A percentile compares a stretch with the other conserved stretches of the same genome.
These are phyloP conservation scores for Glaciozyma martinii DNA, from an alignment of 768 basidiomycete species.

Conservation along the genomic window DNA sequence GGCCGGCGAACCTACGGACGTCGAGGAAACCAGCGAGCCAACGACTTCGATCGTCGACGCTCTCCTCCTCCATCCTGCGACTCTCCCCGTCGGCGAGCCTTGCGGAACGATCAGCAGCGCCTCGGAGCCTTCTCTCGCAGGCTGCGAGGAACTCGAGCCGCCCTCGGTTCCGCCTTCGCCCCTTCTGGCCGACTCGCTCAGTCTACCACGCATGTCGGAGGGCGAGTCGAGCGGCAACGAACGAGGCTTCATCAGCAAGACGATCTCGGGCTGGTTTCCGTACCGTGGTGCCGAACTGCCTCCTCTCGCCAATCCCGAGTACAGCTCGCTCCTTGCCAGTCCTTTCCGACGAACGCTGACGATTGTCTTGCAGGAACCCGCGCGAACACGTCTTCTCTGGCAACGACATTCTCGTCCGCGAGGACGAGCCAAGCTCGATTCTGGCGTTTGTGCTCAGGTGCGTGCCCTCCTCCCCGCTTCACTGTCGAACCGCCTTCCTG, in stretches of 20 bases:
- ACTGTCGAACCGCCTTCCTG: background rate
- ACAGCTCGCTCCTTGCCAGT: conserved; percentile 50
- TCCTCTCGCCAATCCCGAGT: conserved; percentile 49
- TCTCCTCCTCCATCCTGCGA: conserved; percentile 37
- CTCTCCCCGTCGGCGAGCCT: background rate
- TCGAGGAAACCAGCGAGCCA: background rate
- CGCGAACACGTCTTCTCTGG: conserved; percentile 86
- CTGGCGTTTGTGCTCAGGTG: conserved; percentile 88
- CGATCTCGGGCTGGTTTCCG: conserved; percentile 74
- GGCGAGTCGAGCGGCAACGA: conserved; percentile 51
- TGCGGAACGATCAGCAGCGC: background rate
- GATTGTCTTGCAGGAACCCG: conserved; percentile 29
- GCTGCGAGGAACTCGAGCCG: background rate
- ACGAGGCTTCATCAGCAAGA: conserved; percentile 67
- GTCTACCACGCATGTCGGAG: conserved; percentile 33
- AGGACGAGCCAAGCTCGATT: conserved; percentile 95
- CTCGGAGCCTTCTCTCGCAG: background rate
- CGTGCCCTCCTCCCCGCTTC: conserved; percentile 31
- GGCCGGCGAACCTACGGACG: background rate
- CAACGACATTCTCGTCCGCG: conserved; percentile 85
- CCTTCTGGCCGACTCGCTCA: background rate
- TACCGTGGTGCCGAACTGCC: conserved; percentile 47
- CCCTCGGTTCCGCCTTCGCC: conserved; percentile 32
- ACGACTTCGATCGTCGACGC: conserved; percentile 37
- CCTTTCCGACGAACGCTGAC: background rate